Evolutionary conservation across 345 rosid species (phyloP), one percentile per base, ranked within the genome.

Genomic region (Eucalyptus cloeziana): DNA sequence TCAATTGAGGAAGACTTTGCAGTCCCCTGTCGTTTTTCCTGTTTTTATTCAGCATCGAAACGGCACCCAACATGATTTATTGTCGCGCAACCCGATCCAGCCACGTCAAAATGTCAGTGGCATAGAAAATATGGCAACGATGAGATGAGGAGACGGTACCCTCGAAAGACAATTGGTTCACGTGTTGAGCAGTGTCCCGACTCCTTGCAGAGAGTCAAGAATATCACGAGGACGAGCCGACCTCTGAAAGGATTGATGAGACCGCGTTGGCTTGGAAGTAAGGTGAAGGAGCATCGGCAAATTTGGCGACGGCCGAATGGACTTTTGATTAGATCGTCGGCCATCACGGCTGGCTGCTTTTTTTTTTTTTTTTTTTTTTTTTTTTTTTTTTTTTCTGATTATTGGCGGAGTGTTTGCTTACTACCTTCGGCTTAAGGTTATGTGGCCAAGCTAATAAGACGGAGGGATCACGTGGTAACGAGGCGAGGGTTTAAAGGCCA

Each of bases 11-110:
- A 37, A 19, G 25, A 67, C 79, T 31, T 7, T 1, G 1, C 15
- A 1, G 76, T 64, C 33, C 76, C 4, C 8, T 1, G 33, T n/a
- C 37, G 2, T 37, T 17, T 8, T 67, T 15, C 5, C 10, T 71
- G 7, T 33, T 22, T 5, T 21, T 19, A 8, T 17, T 37, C 2
- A 64, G 10, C 25, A 69, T 19, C 0, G 0, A 9, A 33, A 33
- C 13, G 4, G 2, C 2, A 37, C 44, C 81, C 24, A 5, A 71
- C 40, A 17, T 5, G 12, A 69, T 33, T 21, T 12, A 71, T 5
- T 6, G 45, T 37, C 13, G 8, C 4, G 45, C 24, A 21, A 10
- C 45, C 13, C 21, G 24, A 33, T 17, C 17, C 44, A 17, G 24
- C 43, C 12, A 7, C 14, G 8, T 71, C 45, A 37, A 71, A 37